Evolutionary conservation across 441 rosid genomes (phyloP), one percentile per base, ranked within the genome.

Genomic region (Erysimum pusillum): DNA sequence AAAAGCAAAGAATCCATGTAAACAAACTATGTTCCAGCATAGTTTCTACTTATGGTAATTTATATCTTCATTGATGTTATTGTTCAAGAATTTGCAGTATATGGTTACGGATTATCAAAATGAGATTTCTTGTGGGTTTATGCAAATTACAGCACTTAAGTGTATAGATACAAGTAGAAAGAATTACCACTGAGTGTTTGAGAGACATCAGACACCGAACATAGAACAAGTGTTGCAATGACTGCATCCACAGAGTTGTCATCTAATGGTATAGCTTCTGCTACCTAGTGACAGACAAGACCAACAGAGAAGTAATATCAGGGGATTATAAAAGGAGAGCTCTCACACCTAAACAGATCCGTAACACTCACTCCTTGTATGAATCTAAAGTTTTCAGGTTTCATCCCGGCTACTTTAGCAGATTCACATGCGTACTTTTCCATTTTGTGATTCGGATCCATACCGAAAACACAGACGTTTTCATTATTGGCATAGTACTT

Each of bases 221-320:
- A 94, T 4, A 94, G 76, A n/a, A 94, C 93, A 14, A 92, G 94
- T 45, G 99, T 95, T 70, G 92, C 93, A 7, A 94, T 79, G 12
- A 90, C 94, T 38, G 96, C 93, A 80, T 94, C 98, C 52, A 91
- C 87, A 4, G 94, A 90, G 62, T 81, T 85, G 80, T 92, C 90
- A 13, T 66, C 52, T 22, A 91, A 65, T 53, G 98, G 99, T 63
- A 63, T 28, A 39, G 89, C 85, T 83, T 92, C 96, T 49, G 89
- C 89, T 69, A 89, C 92, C 97, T 90, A 87, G 45, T 7, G 9
- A 13, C 53, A 44, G 1, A 42, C 13, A 54, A 65, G 46, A 64
- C 15, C 6, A 64, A 63, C 11, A 41, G 1, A 42, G 35, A 63
- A 31, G 39, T 72, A 38, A 36, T 8, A 52, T 39, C 41, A 62